Evolutionary conservation across 1,284 basidiomycete genomes (phyloP), one percentile per base, ranked within the genome.

Genomic region (Phlebopus sp.): DNA sequence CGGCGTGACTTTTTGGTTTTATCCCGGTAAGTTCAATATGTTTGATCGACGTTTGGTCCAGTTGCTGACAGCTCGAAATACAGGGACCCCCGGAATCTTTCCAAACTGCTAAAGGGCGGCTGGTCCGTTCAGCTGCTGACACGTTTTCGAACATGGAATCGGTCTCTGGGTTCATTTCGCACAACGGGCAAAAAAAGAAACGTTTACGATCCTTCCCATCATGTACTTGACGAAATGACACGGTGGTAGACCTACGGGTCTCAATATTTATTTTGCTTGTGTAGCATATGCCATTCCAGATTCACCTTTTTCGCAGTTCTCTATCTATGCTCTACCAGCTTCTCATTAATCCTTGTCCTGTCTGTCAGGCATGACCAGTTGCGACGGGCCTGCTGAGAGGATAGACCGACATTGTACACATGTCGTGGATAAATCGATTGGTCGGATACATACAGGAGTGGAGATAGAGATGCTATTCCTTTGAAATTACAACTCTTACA

Each of bases 381-480:
- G 7, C 13, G 10, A 21, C 14, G 31, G 3, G 32, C 37, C 37
- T 27, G n/a, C 6, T 9, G 37, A 39, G 37, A 14, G 25, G 37
- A 15, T 19, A 27, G 21, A 9, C 23, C 37, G 25, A 39, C 37
- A 27, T 14, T 37, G 10, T 15, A 35, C 37, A n/a, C 23, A 2
- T 38, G 37, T 11, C 17, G 21, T 23, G 7, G 37, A 29, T 29
- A 29, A 29, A 29, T 29, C 2, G 4, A 29, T 29, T 8, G 25
- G 8, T 29, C 2, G 7, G 15, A 2, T 84, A 6, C 73, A 76
- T 51, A 84, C 86, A 59, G 84, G 83, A 1, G 78, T 81, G 59
- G 81, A 80, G 18, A 84, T 84, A 58, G 85, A 79, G 74, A 31
- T 64, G 77, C 5, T 75, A 77, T 60, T 14, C 5, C 5, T 6